Evolutionary conservation across 805 yeast species (phyloP), one percentile per base, ranked within the genome.

Genomic region (Kazachstania taianensis): DNA sequence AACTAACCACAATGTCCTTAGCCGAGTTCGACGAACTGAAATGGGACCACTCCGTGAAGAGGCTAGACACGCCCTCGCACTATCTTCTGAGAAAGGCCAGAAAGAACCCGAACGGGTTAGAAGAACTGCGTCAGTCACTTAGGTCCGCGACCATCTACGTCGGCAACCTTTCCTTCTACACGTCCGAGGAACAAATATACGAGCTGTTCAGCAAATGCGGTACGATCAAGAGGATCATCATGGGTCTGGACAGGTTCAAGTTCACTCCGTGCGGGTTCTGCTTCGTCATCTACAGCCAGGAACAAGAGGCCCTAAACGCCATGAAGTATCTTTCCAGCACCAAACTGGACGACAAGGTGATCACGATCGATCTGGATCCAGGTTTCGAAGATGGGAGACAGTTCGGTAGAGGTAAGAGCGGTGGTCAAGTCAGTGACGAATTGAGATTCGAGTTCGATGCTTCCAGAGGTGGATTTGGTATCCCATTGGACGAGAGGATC

Each of bases 261-360:
- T 75, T 79, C 50, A 87, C 96, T 1, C 98, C 98, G 2, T 87
- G 97, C 55, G 97, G 98, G 13, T 89, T 92, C 58, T 87, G 96
- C 55, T 92, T 92, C 55, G 86, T 92, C 27, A 80, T 85, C 31
- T 92, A 78, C 56, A 71, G 70, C 36, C 57, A 65, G 20, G 77
- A 78, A 30, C 68, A 69, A 33, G 86, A 83, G 33, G 85, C 96
- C 2, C 64, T 86, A 36, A 75, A 81, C 44, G 82, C 96, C 2
- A 74, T 89, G 53, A 82, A 85, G 55, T 89, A 76, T 51, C 63
- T 92, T 33, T 78, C 83, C 46, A 79, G 76, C 37, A 85, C 95
- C 0, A 78, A 78, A 49, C 70, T 92, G 35, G 96, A 89, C 52
- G 94, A 87, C 34, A 76, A 83, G 42, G 65, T 69, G 26, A 71